phyloP scores from a whole-genome alignment of 2,329 filamentous ascomycete genomes.

The Calonectria henricotiae region DNA sequence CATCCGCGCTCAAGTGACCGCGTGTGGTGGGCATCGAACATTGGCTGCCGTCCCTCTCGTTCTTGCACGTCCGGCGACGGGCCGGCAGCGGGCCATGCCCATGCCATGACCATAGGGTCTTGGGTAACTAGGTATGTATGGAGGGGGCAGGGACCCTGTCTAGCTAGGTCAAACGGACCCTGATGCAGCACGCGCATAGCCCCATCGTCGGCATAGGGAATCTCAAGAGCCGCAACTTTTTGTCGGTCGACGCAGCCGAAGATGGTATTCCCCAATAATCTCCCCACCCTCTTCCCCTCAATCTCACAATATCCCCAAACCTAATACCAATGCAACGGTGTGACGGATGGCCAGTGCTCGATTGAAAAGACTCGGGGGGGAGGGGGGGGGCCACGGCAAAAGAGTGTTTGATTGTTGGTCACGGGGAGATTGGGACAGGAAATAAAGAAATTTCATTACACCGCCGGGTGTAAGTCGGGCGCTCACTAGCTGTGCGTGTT shows the following conservation, averaged over 20 bases:
- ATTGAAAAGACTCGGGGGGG: not conserved
- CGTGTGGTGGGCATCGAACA: constrained; percentile 15
- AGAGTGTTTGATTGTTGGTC: constrained; percentile 6
- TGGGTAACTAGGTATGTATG: not conserved
- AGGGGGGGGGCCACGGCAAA: not conserved
- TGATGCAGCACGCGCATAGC: constrained; percentile 20
- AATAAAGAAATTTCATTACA: too few species aligned
- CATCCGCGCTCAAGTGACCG: constrained; percentile 39
- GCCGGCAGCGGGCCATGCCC: constrained; percentile 24
- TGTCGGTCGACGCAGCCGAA: not conserved
- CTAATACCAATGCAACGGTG: constrained; percentile 14
- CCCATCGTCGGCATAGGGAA: constrained; percentile 16
- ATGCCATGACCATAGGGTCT: not conserved
- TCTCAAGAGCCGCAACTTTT: constrained; percentile 32
- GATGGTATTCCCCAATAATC: constrained; percentile 19
- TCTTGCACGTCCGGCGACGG: constrained; percentile 20
- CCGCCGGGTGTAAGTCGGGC: too few species aligned
- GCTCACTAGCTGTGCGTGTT: too few species aligned
- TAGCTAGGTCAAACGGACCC: constrained; percentile 5
- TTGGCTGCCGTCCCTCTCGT: constrained; percentile 3
- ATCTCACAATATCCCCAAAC: constrained; percentile 23
- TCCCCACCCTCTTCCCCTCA: constrained; percentile 25
- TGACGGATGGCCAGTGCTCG: constrained; percentile 16
- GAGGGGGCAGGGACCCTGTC: constrained; percentile 6
- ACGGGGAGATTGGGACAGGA: too few species aligned